Evolutionary conservation across 768 basidiomycete genomes (phyloP).

Genomic region (Lactifluus pinguis): DNA sequence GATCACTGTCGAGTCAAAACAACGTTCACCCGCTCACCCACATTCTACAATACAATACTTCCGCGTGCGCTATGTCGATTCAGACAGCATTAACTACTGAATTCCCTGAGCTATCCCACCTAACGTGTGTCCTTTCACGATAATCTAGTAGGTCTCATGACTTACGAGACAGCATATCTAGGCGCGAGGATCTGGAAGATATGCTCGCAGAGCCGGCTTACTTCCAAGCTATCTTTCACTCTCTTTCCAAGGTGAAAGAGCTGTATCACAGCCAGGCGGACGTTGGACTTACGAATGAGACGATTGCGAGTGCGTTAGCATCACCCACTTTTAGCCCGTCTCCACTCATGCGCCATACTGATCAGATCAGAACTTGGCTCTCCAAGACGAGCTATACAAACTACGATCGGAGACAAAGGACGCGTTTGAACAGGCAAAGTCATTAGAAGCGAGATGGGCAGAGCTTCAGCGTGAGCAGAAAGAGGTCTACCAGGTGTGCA

Average conservation of each 20-base stretch:
- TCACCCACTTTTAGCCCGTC: neutral
- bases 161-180: conserved; percentile 25
- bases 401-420: conserved; percentile 77
- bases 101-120: conserved; percentile 62
- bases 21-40: neutral
- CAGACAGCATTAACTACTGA: conserved; percentile 34
- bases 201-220: conserved; percentile 71
- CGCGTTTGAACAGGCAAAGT: conserved; percentile 80
- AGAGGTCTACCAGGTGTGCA: conserved; percentile 73
- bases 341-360: conserved; percentile 2
- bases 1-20: no score
- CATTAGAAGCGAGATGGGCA: conserved; percentile 74
- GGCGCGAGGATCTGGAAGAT: conserved; percentile 87
- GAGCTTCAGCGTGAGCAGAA: conserved; percentile 83
- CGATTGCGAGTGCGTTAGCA: conserved; percentile 64
- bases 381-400: conserved; percentile 68
- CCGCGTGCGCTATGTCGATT: conserved; percentile 13
- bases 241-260: conserved; percentile 61
- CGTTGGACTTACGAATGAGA: conserved; percentile 76
- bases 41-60: neutral
- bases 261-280: conserved; percentile 71
- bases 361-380: conserved; percentile 62
- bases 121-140: conserved; percentile 42
- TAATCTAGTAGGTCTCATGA: neutral
- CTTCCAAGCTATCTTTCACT: conserved; percentile 83